phyloP scores from a whole-genome alignment of 768 basidiomycete genomes.

The Tricholoma sp. region DNA sequence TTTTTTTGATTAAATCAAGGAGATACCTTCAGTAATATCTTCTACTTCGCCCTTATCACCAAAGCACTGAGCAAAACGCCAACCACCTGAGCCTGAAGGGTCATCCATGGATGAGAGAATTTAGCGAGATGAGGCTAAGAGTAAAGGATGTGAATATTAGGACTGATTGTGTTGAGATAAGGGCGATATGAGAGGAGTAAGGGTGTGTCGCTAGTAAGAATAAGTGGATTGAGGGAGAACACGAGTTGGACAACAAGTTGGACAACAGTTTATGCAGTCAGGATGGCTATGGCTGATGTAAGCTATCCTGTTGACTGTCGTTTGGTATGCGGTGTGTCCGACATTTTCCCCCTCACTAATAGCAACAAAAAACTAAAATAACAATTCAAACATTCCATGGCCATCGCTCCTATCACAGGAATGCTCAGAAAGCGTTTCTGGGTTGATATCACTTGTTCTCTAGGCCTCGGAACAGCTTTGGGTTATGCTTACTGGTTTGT shows the following conservation, averaged over 20 bases:
- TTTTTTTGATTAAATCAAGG: conserved; percentile 5
- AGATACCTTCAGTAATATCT: conserved; percentile 96
- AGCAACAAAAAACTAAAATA: conserved; percentile 17
- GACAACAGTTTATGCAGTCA: conserved; percentile 17
- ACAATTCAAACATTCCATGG: conserved; percentile 40
- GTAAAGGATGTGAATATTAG: conserved; percentile 12
- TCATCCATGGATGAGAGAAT: conserved; percentile 55
- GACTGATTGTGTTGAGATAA: conserved; percentile 15
- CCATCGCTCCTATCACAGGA: conserved; percentile 89
- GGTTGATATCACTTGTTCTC: conserved; percentile 69
- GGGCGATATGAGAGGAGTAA: conserved; percentile 16
- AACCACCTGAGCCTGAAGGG: conserved; percentile 83
- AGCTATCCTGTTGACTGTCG: conserved; percentile 12
- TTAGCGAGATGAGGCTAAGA: conserved; percentile 17
- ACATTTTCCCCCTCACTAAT: conserved; percentile 43
- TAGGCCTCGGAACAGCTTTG: conserved; percentile 71
- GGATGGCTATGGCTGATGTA: conserved; percentile 16
- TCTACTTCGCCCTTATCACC: conserved; percentile 99
- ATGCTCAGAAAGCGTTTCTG: conserved; percentile 91
- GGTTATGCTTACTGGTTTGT: conserved; percentile 86
- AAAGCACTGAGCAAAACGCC: conserved; percentile 99
- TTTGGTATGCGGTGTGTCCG: conserved; percentile 19
- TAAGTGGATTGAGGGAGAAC: conserved; percentile 9
- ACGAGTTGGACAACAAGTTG: conserved; percentile 2
- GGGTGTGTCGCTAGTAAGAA: conserved; percentile 17